Evolutionary conservation across 495 filamentous ascomycete genomes (phyloP), one percentile per base, ranked within the genome.

Genomic region (Hyaloscypha finlandica): DNA sequence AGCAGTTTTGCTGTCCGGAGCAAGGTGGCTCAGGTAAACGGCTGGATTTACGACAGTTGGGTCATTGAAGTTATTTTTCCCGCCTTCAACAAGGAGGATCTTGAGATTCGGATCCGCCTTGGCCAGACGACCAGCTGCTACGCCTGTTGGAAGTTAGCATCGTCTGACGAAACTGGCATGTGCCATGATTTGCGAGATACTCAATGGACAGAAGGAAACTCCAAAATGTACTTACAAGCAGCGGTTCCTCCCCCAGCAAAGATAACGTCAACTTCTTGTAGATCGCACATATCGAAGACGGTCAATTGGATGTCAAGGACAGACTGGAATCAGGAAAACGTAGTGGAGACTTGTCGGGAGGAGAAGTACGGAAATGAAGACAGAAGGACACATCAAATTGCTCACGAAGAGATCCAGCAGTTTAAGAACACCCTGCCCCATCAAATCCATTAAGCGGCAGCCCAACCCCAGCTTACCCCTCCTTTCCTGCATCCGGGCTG

Each of bases 61-160:
- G 9, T 74, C 70, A 57, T 82, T 73, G 56, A 79, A 78, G 70
- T 83, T 85, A 71, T 84, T 79, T 6, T 62, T 66, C 0, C 84
- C 84, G 6, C 72, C 68, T 68, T 87, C 84, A 45, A 86, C 77
- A 33, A 87, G 58, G 16, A 87, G 75, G 51, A 87, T 79, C n/a
- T 78, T 78, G n/a, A 86, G 74, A 6, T 66, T 69, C 2, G 80
- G 81, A 56, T 85, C 79, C 3, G 82, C 82, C 59, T 77, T 79
- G 22, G 83, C 77, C 1, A 87, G 79, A 64, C 84, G 76, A 11
- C 74, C 75, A 16, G 81, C 81, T 33, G 81, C 74, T 22, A 83
- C 74, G 6, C 42, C 42, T 48, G 4, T 48, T 14, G 16, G 42
- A 19, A 12, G 42, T 48, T 19, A 48, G 16, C 14, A 48, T 3